Evolutionary conservation across 2,329 filamentous ascomycete species (phyloP).

Genomic region (Penicillium psychrosexuale): DNA sequence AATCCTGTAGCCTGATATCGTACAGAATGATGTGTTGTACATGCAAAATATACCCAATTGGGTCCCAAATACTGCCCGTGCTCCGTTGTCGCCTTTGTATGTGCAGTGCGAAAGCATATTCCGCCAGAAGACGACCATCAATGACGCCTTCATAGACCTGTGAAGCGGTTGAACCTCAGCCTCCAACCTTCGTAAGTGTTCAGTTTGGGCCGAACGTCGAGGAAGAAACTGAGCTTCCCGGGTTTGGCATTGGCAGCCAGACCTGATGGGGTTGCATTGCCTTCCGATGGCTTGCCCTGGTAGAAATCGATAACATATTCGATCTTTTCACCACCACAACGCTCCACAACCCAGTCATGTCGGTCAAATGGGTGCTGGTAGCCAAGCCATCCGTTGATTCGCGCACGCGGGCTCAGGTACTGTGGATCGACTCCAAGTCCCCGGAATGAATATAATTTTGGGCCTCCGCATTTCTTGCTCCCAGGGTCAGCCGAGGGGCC

Average conservation of each 20-base stretch:
- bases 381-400: conserved; percentile 79
- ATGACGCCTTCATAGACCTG: conserved; percentile 41
- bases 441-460: conserved; percentile 77
- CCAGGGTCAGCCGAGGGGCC: conserved; percentile 54
- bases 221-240: conserved; percentile 58
- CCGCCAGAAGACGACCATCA: background rate
- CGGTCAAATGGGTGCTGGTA: conserved; percentile 90
- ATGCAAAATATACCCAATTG: conserved; percentile 32
- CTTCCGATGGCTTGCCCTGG: conserved; percentile 58
- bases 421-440: conserved; percentile 55
- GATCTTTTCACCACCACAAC: conserved; percentile 69
- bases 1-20: conserved; percentile 27
- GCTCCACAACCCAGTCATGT: conserved; percentile 95
- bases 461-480: conserved; percentile 69
- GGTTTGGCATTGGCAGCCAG: conserved; percentile 32
- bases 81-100: conserved; percentile 29
- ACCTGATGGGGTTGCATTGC: conserved; percentile 26
- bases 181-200: conserved; percentile 61
- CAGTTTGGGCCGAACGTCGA: conserved; percentile 64
- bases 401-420: conserved; percentile 74
- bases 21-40: conserved; percentile 35
- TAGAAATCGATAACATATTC: conserved; percentile 99
- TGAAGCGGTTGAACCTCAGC: conserved; percentile 52
- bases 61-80: conserved; percentile 21
- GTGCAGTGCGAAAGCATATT: conserved; percentile 8